Percentiles rank a stretch among this genome's conserved stretches.
These are phyloP conservation scores for Jamesozyma spencerorum DNA, from an alignment of 805 yeast genomes.

Conservation along the genomic window DNA sequence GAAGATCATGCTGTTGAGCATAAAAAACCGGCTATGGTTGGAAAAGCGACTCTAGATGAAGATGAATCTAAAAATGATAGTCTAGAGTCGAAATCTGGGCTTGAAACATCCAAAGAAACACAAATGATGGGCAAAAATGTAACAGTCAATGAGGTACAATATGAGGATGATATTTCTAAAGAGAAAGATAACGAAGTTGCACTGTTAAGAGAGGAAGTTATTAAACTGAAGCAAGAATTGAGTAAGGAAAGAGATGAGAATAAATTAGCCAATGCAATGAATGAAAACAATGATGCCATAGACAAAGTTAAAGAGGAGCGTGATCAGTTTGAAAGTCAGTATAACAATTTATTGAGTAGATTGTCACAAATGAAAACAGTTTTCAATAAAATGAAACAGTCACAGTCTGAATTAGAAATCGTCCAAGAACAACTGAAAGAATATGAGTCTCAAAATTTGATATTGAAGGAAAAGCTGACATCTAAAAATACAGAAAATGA, in stretches of 20 bases:
- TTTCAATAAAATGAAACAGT: conserved; percentile 63
- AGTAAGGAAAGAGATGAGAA: neutral
- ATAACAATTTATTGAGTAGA: conserved; percentile 52
- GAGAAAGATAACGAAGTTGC: conserved; percentile 5
- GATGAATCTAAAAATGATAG: too few relatives aligned
- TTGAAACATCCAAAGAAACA: too few relatives aligned
- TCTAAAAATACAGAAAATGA: conserved; percentile 28
- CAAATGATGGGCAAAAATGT: too few relatives aligned
- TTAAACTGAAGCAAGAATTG: conserved; percentile 4
- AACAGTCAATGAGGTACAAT: too few relatives aligned
- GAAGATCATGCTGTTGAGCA: neutral
- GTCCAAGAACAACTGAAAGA: conserved; percentile 43
- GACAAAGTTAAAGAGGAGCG: conserved; percentile 40
- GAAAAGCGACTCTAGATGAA: too few relatives aligned
- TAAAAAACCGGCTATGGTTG: neutral
- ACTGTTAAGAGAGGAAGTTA: conserved; percentile 4
- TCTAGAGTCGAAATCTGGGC: too few relatives aligned
- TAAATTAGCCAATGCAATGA: too few relatives aligned
- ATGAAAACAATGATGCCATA: conserved; percentile 8
- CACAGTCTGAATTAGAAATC: conserved; percentile 52
- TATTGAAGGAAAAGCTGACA: conserved; percentile 30
- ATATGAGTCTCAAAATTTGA: conserved; percentile 36
- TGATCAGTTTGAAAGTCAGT: conserved; percentile 48
- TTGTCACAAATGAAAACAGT: conserved; percentile 66
- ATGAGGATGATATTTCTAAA: too few relatives aligned